Base-by-base conservation (phyloP, 2,329 filamentous ascomycete genomes). In the Arachnomyces sp. region DNA sequence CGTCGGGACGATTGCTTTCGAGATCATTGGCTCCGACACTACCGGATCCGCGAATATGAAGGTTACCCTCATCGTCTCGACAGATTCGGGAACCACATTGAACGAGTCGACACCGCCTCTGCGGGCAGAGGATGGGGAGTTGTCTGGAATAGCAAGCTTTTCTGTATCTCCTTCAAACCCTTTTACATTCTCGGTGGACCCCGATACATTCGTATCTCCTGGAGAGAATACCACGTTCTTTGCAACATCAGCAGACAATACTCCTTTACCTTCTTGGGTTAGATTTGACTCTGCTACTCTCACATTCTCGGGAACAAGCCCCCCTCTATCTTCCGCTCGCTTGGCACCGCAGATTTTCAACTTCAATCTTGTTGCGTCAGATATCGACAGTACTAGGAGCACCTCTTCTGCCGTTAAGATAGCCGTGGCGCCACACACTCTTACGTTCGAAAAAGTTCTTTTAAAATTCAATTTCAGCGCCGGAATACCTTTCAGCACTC, bases 251-350 rank as follows among this genome's bases (percentile, higher is more conserved):
- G 72, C 71, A 4, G 76, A 90, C 53, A 84, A 85, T 53, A 85
- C 84, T n/a, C 87, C 88, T 28, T 66, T 95, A 28, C 88, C 88
- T 14, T 81, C 86, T 1, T 95, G 88, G 88, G 68, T 94, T 33
- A 66, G 67, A n/a, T 95, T 95, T 53, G 75, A 92, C 50, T 56
- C 74, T 1, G 57, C 57, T 2, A 69, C 62, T 0, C 65, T 94
- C 30, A 72, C 71, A 1, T 93, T 94, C 52, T 76, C 74, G 1
- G 88, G 88, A 16, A 75, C 65, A 28, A 83, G 82, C 2, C 87
- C 86, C 1, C 21, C 21, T 25, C 5, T 25, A 25, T 66, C 78
- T 1, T 78, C 77, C 18, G 67, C 82, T 7, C 63, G 78, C 28
- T 75, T 81, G 25, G 78, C 79, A 6, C 82, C 86, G 3, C 82